Base-by-base conservation (phyloP, 2,329 filamentous ascomycete genomes). In the Hypomyces perniciosus region DNA sequence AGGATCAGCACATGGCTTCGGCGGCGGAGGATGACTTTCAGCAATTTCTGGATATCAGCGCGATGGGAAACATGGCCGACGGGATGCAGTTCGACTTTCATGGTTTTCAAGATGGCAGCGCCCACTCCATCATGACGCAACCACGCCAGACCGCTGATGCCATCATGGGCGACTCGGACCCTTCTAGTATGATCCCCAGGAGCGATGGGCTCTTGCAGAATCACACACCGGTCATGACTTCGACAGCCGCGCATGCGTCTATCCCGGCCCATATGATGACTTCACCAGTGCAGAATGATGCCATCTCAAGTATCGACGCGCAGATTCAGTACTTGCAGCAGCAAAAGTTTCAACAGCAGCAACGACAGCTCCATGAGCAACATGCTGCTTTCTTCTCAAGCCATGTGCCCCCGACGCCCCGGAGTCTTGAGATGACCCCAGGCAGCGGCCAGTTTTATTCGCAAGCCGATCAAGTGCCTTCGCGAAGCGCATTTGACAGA, bases 351-450 rank as follows among this genome's bases (percentile, higher is more conserved):
- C 76, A 84, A 30, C 77, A 83, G 56, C 79, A 84, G 61, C 78
- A 80, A 57, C 73, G 76, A 48, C 78, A 80, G 55, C 62, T 80
- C 12, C 74, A 79, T 46, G 79, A 84, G 60, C 79, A 84, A 54
- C 77, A 75, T 42, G 73, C 68, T 9, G 76, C 75, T 49, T 80
- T 76, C 61, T 83, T 78, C 60, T 65, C 71, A 7, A 76, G 68
- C 50, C 77, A 79, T 53, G 80, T 90, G 6, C 88, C 88, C 5
- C 87, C 87, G 2, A 93, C 88, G 10, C 88, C 88, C 0, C 88
- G 87, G 64, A 92, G 88, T 64, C 76, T 90, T 28, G 87, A 92
- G 62, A 80, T 92, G 69, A 83, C 86, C 65, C 79, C 72, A 62
- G 80, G 71, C 56, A 78, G 62, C 48, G 60, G 66, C 60, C 79